Percentiles rank a stretch among this genome's conserved stretches.
Conservation (phyloP, 2,329 filamentous ascomycete genomes). For the Aspergillus viridinutans region DNA sequence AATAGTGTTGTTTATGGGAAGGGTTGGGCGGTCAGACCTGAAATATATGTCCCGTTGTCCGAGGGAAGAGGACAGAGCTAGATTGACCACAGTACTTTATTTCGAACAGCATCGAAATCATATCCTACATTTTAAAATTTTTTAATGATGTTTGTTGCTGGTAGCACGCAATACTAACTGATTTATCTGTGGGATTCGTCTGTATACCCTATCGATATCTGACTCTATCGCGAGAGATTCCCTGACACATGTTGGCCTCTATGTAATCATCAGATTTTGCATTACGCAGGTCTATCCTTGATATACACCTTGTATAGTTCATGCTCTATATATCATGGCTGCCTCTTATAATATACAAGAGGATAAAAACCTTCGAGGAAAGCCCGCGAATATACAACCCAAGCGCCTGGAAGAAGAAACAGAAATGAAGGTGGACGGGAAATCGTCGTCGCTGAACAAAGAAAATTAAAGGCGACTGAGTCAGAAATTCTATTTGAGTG, state of each 20-base stretch:
- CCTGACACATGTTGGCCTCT: not conserved
- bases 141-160: not conserved
- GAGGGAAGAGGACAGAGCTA: not conserved
- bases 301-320: slow-evolving; percentile 2
- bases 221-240: not conserved
- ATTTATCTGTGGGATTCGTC: not conserved
- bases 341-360: slow-evolving; percentile 11
- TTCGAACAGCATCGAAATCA: not conserved
- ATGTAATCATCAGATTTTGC: not conserved
- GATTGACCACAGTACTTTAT: not conserved
- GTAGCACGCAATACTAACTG: not conserved
- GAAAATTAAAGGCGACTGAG: slow-evolving; percentile 9
- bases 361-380: slow-evolving; percentile 1
- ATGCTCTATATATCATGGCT: slow-evolving; percentile 13
- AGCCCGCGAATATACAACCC: slow-evolving; percentile 15
- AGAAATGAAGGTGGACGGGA: slow-evolving; percentile 5
- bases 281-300: slow-evolving; percentile 5
- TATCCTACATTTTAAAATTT: not conserved
- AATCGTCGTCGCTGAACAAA: slow-evolving; percentile 9
- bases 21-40: not conserved
- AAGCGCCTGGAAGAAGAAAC: slow-evolving; percentile 11
- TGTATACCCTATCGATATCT: not conserved
- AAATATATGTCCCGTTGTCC: not conserved
- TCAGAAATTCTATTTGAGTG: slow-evolving; percentile 40
- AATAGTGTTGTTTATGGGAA: not conserved